Evolutionary conservation across 768 basidiomycete genomes (phyloP), one percentile per base, ranked within the genome.

Genomic region (Gelatoporia subvermispora): DNA sequence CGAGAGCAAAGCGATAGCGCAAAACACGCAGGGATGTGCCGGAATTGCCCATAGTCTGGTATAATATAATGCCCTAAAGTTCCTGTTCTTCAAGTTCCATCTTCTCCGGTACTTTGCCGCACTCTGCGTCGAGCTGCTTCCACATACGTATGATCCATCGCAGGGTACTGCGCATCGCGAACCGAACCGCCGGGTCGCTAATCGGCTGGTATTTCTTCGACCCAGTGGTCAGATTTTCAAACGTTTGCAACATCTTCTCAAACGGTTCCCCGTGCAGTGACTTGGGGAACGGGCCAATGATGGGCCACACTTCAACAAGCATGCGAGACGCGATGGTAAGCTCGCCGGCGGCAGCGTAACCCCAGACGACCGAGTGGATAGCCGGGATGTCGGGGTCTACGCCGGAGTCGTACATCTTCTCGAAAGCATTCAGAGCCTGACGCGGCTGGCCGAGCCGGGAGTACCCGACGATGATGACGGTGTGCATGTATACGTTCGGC

Each of bases 381-480:
- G 80, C 77, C 8, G 79, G 73, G 7, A 85, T 69, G 58, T 93
- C 91, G 5, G 90, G 91, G 21, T 67, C 60, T 42, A 91, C 66
- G 16, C 81, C 84, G 13, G 68, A 64, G 2, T 69, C 65, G 11
- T 86, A 54, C 86, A 93, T 89, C 35, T 71, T 65, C 28, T 73
- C 73, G 59, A 89, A 91, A 21, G 72, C 66, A 25, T 62, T 65
- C 54, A 77, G 65, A 0, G 86, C 86, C 22, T 66, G 60, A 3
- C 68, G 66, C 4, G 85, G 78, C 25, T 79, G 66, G 13, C 78
- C 76, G 44, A 73, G 71, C n/a, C 79, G 77, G 18, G 78, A 85
- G 62, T 84, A 77, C 2, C 85, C 89, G 31, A 74, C 71, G 55
- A 93, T 82, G 51, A 93, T 74, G 52, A 84, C 81, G 21, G 89